Base-by-base conservation (phyloP, 192 early-diverging fungal species). In the Dissophora globulifera region DNA sequence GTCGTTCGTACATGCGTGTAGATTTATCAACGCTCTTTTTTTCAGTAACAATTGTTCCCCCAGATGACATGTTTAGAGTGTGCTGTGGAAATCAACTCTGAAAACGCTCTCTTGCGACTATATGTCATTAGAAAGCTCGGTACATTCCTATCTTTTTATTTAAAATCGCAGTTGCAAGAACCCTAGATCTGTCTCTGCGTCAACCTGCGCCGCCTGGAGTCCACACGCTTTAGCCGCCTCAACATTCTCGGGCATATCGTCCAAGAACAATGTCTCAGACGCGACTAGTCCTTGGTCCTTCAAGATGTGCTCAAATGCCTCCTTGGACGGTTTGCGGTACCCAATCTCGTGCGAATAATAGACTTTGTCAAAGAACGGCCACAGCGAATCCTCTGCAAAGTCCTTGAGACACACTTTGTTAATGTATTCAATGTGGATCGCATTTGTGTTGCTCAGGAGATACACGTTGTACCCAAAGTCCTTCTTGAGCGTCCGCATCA, bases 91-190 rank as follows among this genome's bases (percentile, higher is more conserved):
- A n/a, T n/a, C n/a, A n/a, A n/a, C n/a, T n/a, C n/a, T n/a, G n/a
- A n/a, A n/a, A n/a, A n/a, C n/a, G n/a, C n/a, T n/a, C n/a, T n/a
- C n/a, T n/a, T n/a, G n/a, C n/a, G n/a, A n/a, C n/a, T n/a, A n/a
- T n/a, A n/a, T n/a, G n/a, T n/a, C n/a, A n/a, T n/a, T n/a, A n/a
- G n/a, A n/a, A n/a, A n/a, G n/a, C n/a, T n/a, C n/a, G n/a, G n/a
- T n/a, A n/a, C n/a, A n/a, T n/a, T n/a, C n/a, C n/a, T n/a, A n/a
- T n/a, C n/a, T n/a, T 38, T 13, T 38, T 29, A 4, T 23, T 35
- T 60, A 76, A 30, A 76, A 76, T 13, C 72, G 57, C 50, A 76
- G 72, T 27, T 76, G 72, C 29, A 76, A 22, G 30, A 76, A 76
- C 15, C 57, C 41, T 5, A 76, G 63, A 49, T 76, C 58, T 4